Percentiles rank a stretch among this genome's conserved stretches.
phyloP scores from a whole-genome alignment of 305 asterid species.

The Fraxinus dipetala region DNA sequence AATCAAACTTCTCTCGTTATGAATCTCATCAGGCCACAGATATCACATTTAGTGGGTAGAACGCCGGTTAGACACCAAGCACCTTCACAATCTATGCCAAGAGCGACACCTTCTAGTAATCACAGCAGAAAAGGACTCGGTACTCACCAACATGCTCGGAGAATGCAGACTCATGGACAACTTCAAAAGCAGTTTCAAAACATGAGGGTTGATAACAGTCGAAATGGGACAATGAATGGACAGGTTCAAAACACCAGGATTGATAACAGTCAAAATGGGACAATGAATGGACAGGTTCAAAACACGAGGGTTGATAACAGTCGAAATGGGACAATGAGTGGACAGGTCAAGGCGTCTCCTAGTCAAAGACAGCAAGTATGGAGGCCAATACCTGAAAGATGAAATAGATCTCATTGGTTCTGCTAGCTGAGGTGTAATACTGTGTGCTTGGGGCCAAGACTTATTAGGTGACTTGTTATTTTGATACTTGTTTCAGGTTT shows the following conservation, averaged over 20 bases:
- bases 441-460: not conserved
- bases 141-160: slow-evolving; percentile 26
- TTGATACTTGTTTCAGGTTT: not conserved
- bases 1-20: slow-evolving; percentile 32
- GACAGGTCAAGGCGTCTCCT: slow-evolving; percentile 32
- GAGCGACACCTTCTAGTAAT: slow-evolving; percentile 14
- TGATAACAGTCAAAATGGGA: slow-evolving; percentile 26
- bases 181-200: slow-evolving; percentile 28
- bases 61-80: slow-evolving; percentile 26
- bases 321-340: slow-evolving; percentile 25
- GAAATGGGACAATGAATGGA: slow-evolving; percentile 24
- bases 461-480: not conserved
- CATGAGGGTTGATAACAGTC: slow-evolving; percentile 24
- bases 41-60: slow-evolving; percentile 32
- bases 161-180: slow-evolving; percentile 28
- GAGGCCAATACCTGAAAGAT: slow-evolving; percentile 39
- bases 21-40: slow-evolving; percentile 53
- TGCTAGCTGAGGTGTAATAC: slow-evolving; percentile 18
- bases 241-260: slow-evolving; percentile 26
- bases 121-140: slow-evolving; percentile 29
- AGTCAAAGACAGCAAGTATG: slow-evolving; percentile 48
- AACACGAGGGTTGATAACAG: slow-evolving; percentile 24
- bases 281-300: slow-evolving; percentile 24
- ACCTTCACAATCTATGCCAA: slow-evolving; percentile 10
- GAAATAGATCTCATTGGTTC: slow-evolving; percentile 21